Evolutionary conservation across 805 yeast species (phyloP), one percentile per base, ranked within the genome.

Genomic region (Candida alai): DNA sequence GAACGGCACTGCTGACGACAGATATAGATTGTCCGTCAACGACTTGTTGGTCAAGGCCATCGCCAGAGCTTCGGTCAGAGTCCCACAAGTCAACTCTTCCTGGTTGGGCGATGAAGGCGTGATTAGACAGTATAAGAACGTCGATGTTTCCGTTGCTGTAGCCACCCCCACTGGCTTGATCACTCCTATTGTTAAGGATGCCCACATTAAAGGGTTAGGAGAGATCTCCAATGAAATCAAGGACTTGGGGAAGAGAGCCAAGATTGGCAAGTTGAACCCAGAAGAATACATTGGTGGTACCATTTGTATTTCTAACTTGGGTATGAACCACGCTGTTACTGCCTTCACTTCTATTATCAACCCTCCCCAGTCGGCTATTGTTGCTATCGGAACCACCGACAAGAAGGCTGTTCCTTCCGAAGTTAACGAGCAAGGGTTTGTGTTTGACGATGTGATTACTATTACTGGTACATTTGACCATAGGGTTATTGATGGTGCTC

Each of bases 281-380:
- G 95, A 87, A 64, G 98, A 93, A 71, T 93, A 84, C 81, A 96
- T 87, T 76, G 99, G 99, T 54, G 99, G 99, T 58, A 89, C 98
- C 51, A 86, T 93, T 64, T 88, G 97, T 62, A 90, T 93, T 57
- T 93, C 97, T 47, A 93, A 93, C 82, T 73, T 93, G 74, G 99
- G 99, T 60, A 93, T 93, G 98, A 93, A 93, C 79, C 77, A 70
- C 39, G 97, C 98, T 36, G 97, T 90, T 30, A 73, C 79, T 45
- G 56, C 83, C 59, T 93, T 93, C 79, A 90, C 98, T 19, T 90
- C 98, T 23, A 93, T 93, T 65, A 81, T 93, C 63, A 93, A 93
- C 77, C 97, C 96, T 43, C 99, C 99, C 35, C 98, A 90, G 68
- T 74, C 89, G 33, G 80, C 96, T 32, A 93, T 93, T 54, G 67